Base-by-base conservation (phyloP, 2,329 filamentous ascomycete species). In the Penicillium italicum region DNA sequence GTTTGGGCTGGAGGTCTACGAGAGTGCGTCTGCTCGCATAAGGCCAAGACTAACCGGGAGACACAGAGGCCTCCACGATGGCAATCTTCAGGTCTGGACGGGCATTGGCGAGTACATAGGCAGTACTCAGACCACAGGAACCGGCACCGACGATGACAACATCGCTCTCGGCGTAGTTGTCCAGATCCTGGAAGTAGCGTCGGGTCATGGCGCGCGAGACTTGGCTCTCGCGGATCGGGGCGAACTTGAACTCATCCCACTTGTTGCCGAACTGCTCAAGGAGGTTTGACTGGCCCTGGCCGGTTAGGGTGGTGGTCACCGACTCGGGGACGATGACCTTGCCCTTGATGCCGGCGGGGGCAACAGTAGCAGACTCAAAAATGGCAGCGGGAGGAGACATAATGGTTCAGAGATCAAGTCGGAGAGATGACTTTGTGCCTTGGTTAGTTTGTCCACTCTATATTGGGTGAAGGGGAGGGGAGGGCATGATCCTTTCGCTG, bases 401-500 rank as follows among this genome's bases (percentile, higher is more conserved):
- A 67, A 70, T 85, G 74, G 67, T 64, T 69, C 61, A 69, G 66
- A 60, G 67, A 66, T 63, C 62, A 66, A 64, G 61, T 72, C 61
- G 59, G 57, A 50, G 53, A 50, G 40, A 30, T 60, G 56, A 60
- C 49, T 61, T 62, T 48, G 45, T 18, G 36, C 61, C 66, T 68
- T 63, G 60, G 68, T 69, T 69, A 77, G 69, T 69, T 69, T 73
- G 61, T 18, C 65, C 67, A 70, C 74, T 77, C 76, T 66, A 68
- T 61, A 62, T 64, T 53, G 62, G 66, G 69, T 3, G 20, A 20
- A 64, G 62, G 69, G 66, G 72, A 77, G 76, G 62, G 79, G 79
- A 82, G 83, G 83, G 90, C 90, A 96, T 95, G 91, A 94, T 96
- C 88, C 91, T 96, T 94, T 91, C 91, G 91, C 91, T 91, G 89